Evolutionary conservation across 305 asterid genomes (phyloP).

Genomic region (Fraxinus latifolia): DNA sequence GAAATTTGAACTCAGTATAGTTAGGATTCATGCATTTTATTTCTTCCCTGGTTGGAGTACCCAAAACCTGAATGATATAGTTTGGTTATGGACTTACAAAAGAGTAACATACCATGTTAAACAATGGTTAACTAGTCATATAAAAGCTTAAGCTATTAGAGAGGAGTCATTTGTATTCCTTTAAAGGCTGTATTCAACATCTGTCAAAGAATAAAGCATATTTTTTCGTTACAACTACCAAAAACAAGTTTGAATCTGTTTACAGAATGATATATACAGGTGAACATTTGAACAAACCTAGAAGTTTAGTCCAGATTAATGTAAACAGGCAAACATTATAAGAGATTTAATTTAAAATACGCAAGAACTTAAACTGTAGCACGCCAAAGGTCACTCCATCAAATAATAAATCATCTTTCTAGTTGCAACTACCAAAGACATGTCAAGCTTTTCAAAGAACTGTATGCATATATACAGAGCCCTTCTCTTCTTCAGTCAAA

Average conservation of each 20-base stretch:
- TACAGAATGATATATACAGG: background rate
- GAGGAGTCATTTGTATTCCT: background rate
- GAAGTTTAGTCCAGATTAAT: background rate
- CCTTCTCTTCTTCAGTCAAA: background rate
- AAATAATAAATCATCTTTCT: background rate
- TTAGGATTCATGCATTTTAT: slow-evolving; percentile 96
- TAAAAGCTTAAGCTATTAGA: background rate
- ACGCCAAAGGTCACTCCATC: background rate
- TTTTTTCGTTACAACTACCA: background rate
- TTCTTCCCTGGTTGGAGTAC: slow-evolving; percentile 97
- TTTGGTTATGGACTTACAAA: slow-evolving; percentile 1
- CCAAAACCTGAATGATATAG: slow-evolving; percentile 61
- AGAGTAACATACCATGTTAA: background rate
- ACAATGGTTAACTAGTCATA: background rate
- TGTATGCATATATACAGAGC: background rate
- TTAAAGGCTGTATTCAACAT: background rate
- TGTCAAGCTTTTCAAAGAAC: background rate
- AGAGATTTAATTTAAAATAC: background rate
- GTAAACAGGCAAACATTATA: background rate
- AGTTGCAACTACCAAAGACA: background rate
- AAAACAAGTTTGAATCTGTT: background rate
- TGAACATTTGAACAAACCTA: background rate
- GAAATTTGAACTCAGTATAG: slow-evolving; percentile 79
- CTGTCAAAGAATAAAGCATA: background rate
- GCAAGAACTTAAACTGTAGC: background rate